phyloP scores from a whole-genome alignment of 2,329 filamentous ascomycete genomes.

The Paecilomyces formosus region DNA sequence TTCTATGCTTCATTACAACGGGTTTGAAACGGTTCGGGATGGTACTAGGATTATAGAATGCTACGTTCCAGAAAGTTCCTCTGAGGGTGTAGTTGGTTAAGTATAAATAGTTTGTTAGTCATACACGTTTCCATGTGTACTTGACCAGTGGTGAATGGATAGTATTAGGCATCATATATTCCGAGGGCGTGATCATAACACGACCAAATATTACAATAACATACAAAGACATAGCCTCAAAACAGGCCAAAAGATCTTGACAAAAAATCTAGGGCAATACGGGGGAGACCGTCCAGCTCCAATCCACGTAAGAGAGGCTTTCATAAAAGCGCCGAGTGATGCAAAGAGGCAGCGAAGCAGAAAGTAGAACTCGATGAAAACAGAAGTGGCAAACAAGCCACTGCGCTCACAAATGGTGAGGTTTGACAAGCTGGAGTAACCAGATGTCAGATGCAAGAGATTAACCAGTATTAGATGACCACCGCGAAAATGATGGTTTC shows the following conservation, averaged over 20 bases:
- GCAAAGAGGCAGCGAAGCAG: slow-evolving; percentile 8
- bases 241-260: neutral
- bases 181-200: neutral
- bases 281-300: neutral
- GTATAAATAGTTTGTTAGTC: neutral
- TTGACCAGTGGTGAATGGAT: neutral
- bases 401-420: neutral
- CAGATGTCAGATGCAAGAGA: neutral
- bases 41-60: neutral
- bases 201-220: neutral
- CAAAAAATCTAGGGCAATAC: neutral
- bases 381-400: neutral
- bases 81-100: no score
- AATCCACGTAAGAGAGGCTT: neutral
- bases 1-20: neutral
- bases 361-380: slow-evolving; percentile 9
- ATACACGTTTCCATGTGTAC: neutral
- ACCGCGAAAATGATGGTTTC: neutral
- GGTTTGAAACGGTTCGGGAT: neutral
- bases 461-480: neutral
- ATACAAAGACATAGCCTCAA: neutral
- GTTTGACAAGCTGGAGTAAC: neutral
- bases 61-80: neutral
- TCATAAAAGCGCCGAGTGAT: neutral
- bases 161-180: neutral